Percentiles rank a stretch among this genome's conserved stretches.
These are phyloP conservation scores for Paraglomus brasilianum DNA, from an alignment of 192 early-diverging fungal genomes.

Conservation along the genomic window DNA sequence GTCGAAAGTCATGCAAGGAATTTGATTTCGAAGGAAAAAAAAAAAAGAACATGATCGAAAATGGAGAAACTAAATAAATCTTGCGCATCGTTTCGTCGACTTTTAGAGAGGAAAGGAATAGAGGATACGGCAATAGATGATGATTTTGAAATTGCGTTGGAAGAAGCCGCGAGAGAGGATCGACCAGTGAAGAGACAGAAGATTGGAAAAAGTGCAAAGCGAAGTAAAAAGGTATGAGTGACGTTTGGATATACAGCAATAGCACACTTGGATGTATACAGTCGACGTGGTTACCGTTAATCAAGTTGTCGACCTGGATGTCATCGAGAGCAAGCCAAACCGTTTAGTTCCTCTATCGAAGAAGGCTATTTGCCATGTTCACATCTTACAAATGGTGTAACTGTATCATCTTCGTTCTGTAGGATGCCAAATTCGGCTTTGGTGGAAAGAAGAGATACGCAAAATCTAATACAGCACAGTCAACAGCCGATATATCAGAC, in stretches of 20 bases:
- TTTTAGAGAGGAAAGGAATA: slow-evolving; percentile 54
- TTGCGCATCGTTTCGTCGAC: background rate
- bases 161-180: slow-evolving; percentile 38
- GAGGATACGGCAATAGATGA: slow-evolving; percentile 52
- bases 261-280: slow-evolving; percentile 30
- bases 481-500: slow-evolving; percentile 67
- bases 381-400: no score
- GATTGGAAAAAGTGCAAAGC: background rate
- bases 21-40: slow-evolving; percentile 11
- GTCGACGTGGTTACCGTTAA: no score
- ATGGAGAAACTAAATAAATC: background rate
- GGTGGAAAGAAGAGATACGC: slow-evolving; percentile 80
- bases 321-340: slow-evolving; percentile 17
- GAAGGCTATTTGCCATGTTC: no score
- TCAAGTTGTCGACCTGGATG: background rate
- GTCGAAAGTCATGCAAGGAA: slow-evolving; percentile 35
- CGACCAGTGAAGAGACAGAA: slow-evolving; percentile 7
- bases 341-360: slow-evolving; percentile 32
- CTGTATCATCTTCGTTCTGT: slow-evolving; percentile 24
- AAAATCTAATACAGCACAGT: slow-evolving; percentile 81
- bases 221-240: slow-evolving; percentile 26
- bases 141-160: slow-evolving; percentile 74
- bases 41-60: no score
- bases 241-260: slow-evolving; percentile 36
- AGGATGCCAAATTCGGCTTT: slow-evolving; percentile 89